Base-by-base conservation (phyloP, 192 early-diverging fungal genomes). In the Linnemannia elongata region DNA sequence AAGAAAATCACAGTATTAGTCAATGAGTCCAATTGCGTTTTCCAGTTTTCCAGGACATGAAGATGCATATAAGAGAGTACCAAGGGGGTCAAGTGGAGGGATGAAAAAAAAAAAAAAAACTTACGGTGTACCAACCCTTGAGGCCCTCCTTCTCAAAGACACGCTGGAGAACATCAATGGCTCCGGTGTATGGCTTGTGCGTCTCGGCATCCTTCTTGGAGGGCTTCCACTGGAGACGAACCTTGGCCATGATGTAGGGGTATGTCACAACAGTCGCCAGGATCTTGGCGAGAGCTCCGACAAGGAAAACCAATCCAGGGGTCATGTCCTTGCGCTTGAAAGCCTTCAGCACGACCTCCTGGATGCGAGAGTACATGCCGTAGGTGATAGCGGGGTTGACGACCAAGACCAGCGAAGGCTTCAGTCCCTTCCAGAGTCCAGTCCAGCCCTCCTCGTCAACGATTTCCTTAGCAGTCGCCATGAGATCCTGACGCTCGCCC, bases 161-260 rank as follows among this genome's bases (percentile, higher is more conserved):
- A 87, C 97, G 96, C 63, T 80, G 72, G 69, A 99, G 90, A 9
- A 99, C 95, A 88, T 99, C 98, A 39, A 96, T 87, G 35, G 96
- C 91, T 83, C 96, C 94, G 47, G 86, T 96, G 88, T 99, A 98
- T 35, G 93, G 90, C 70, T 93, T 87, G 70, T 77, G 69, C 24
- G 80, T 89, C 45, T 72, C 77, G 47, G 83, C 80, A 79, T 86
- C 82, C 72, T 81, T 87, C 83, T 96, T 95, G 68, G 94, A 91
- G 36, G 95, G 95, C 81, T 94, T 95, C 95, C 96, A 97, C 87
- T 99, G 98, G 79, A 99, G 92, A 70, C 97, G 90, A 33, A 99
- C 97, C 82, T 99, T 99, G 63, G 98, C 98, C 98, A 99, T 99
- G 88, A 99, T 99, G 83, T 99, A 99, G 35, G 98, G 98, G 80